Evolutionary conservation across 306 rosid genomes (phyloP).

Genomic region (Parietaria judaica): DNA sequence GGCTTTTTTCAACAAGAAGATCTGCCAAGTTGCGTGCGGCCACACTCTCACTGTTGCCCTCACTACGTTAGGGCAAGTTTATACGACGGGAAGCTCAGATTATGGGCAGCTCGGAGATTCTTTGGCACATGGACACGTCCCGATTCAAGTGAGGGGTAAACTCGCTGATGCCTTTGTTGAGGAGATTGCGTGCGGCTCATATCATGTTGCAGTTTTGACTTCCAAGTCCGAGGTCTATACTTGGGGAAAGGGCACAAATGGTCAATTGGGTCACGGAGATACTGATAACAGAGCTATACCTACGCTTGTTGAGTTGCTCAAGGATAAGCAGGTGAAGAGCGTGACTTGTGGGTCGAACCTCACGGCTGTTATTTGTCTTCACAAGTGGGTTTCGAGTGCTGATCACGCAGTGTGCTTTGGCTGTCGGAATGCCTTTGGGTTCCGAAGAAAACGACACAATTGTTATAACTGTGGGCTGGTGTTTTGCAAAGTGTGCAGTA

Average conservation of each 20-base stretch:
- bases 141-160: slow-evolving; percentile 54
- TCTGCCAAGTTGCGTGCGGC: slow-evolving; percentile 83
- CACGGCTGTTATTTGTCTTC: slow-evolving; percentile 77
- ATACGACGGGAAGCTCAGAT: slow-evolving; percentile 77
- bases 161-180: slow-evolving; percentile 54
- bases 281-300: slow-evolving; percentile 61
- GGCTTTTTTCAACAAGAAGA: slow-evolving; percentile 50
- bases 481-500: slow-evolving; percentile 83
- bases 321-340: slow-evolving; percentile 69
- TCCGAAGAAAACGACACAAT: slow-evolving; percentile 91
- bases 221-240: slow-evolving; percentile 85
- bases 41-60: slow-evolving; percentile 74
- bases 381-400: slow-evolving; percentile 75
- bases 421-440: slow-evolving; percentile 73
- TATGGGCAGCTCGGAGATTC: slow-evolving; percentile 88
- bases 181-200: slow-evolving; percentile 87
- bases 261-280: slow-evolving; percentile 97
- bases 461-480: slow-evolving; percentile 96
- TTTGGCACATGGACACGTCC: slow-evolving; percentile 59
- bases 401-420: slow-evolving; percentile 74
- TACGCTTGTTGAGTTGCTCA: slow-evolving; percentile 55
- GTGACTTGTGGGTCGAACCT: slow-evolving; percentile 87
- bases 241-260: slow-evolving; percentile 96
- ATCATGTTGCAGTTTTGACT: slow-evolving; percentile 83
- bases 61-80: slow-evolving; percentile 68